Evolutionary conservation across 2,329 filamentous ascomycete species (phyloP), one percentile per base, ranked within the genome.

Genomic region (Clarireedia hainanense): DNA sequence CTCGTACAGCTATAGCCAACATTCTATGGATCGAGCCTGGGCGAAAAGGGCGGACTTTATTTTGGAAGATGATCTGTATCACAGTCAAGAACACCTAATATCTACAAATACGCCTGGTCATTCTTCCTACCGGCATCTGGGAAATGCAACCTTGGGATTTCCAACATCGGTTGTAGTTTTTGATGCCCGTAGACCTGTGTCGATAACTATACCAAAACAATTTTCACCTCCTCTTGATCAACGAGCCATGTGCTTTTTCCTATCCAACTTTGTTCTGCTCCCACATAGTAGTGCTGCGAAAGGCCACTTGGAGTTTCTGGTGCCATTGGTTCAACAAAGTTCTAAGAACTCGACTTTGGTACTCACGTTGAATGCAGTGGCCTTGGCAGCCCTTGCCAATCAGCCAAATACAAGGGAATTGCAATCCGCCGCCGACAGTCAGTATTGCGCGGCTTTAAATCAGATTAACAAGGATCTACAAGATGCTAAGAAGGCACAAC

Each of bases 191-290:
- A 34, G 3, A 34, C 5, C 30, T 34, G 30, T 34, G 30, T 34
- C 30, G 10, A 34, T 14, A 4, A 12, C 37, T 3, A 63, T 75
- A 53, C 58, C 68, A 2, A 67, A 71, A 4, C 65, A 64, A n/a
- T 68, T 78, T 17, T 71, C 71, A 50, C 60, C 79, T 6, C 72
- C 79, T 2, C 61, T 78, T 2, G 76, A 81, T 24, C 73, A 80
- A 56, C 74, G 77, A 58, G 80, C 80, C 1, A 71, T 73, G 6
- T 81, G 79, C 60, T 77, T 80, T 62, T 84, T 84, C 61, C 68
- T 83, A 14, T 73, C 80, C 56, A 83, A 83, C 65, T 84, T 80
- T 63, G 74, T 84, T 54, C 71, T 83, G 20, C 62, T 80, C 9
- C 79, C 80, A 14, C 68, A 70, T n/a, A 72, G 76, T 23, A 76